These are phyloP conservation scores for Posidonia oceanica DNA, from an alignment of 116 monocot species.

Conservation along the genomic window DNA sequence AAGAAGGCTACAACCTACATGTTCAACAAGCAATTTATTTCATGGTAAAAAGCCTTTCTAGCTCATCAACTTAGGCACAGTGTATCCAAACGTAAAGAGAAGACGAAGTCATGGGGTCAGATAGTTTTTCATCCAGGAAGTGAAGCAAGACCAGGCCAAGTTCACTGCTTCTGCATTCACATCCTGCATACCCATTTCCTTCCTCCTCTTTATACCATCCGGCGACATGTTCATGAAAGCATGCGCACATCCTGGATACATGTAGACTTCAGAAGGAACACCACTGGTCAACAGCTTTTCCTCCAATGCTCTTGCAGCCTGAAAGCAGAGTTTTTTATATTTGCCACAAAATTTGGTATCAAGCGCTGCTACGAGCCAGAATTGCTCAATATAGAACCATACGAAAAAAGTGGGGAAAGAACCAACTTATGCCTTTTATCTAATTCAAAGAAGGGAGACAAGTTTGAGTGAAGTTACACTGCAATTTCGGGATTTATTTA, in stretches of 20 bases:
- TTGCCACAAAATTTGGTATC: background rate
- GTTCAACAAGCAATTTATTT: no score
- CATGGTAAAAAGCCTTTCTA: background rate
- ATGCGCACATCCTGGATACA: slow-evolving; percentile 63
- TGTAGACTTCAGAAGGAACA: slow-evolving; percentile 57
- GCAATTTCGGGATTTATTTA: no score
- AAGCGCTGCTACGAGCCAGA: background rate
- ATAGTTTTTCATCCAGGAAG: slow-evolving; percentile 69
- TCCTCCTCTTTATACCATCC: slow-evolving; percentile 73
- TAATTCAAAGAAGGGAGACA: no score
- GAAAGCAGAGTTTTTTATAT: slow-evolving; percentile 8
- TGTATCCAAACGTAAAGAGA: background rate
- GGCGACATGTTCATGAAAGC: slow-evolving; percentile 79
- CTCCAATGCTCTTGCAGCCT: slow-evolving; percentile 72
- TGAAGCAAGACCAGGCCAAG: slow-evolving; percentile 83
- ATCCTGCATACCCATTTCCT: slow-evolving; percentile 66
- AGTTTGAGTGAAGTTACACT: no score
- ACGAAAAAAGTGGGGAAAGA: no score
- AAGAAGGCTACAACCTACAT: no score
- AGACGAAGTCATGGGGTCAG: slow-evolving; percentile 6
- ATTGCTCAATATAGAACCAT: background rate
- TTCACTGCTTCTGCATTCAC: slow-evolving; percentile 44
- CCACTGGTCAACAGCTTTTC: slow-evolving; percentile 68
- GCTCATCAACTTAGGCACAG: background rate
- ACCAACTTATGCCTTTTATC: no score